Base-by-base conservation (phyloP, 805 yeast species). In the Suhomyces faveliae region DNA sequence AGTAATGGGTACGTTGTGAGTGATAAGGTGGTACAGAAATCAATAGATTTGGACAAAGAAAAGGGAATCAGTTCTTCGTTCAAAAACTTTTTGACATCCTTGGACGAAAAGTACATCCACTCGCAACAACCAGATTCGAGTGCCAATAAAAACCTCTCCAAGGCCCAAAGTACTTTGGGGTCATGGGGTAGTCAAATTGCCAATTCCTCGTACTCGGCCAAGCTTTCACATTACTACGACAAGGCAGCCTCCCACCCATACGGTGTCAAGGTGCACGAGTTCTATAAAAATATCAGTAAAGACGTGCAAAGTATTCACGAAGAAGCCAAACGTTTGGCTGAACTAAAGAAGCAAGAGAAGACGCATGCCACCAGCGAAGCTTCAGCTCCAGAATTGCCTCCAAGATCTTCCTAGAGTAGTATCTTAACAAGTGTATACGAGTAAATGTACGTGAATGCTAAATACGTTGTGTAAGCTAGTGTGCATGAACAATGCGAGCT, bases 261-360 rank as follows among this genome's bases (percentile, higher is more conserved):
- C 46, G 94, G 94, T 5, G 63, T 78, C 20, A 83, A 74, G 63
- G 69, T 87, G 41, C 85, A 82, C 56, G 68, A 70, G 9, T 85
- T 83, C 64, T 87, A 87, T 66, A 67, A 77, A 25, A 75, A 62
- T 22, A 74, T 81, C 35, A 78, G 78, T 13, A 72, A 70, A 49
- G 86, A 83, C 54, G 85, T 78, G 1, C 67, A 69, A 45, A 83
- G 81, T 47, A 87, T 87, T 42, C 91, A 87, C 63, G 76, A 73
- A 46, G 92, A 87, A 67, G 95, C 95, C 19, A 74, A 74, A 54
- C 74, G 92, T 57, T 73, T 87, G 60, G 86, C 86, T 17, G 84
- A 78, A 30, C 59, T 84, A 59, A 80, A 84, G 64, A 74, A 73
- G 58, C 58, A 60, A 24, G 52, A 63, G 2, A 42, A 25, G n/a